Conservation (phyloP, 495 filamentous ascomycete species). For the Penicillium nucicola region DNA sequence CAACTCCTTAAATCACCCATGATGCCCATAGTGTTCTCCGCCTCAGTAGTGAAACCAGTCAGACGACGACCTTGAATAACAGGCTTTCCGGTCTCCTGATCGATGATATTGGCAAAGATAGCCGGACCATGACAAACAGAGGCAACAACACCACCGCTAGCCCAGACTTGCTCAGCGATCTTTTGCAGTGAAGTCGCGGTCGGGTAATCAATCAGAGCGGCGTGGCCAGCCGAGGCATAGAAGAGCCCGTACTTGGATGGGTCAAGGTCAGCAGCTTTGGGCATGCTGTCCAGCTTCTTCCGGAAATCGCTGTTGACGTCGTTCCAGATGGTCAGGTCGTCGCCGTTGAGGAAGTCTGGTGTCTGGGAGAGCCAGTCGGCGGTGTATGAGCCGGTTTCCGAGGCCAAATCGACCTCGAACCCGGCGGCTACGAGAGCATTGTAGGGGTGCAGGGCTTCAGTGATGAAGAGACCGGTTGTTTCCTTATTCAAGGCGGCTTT, state of each 20-base stretch:
- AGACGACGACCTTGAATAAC: constrained; percentile 39
- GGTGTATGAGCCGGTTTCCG: constrained; percentile 42
- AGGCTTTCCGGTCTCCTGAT: constrained; percentile 34
- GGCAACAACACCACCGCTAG: constrained; percentile 38
- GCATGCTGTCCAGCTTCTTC: constrained; percentile 36
- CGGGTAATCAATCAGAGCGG: constrained; percentile 45
- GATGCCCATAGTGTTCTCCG: constrained; percentile 36
- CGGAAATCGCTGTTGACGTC: constrained; percentile 39
- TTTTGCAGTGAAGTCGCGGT: constrained; percentile 34
- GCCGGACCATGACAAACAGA: constrained; percentile 41
- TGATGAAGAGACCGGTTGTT: constrained; percentile 39
- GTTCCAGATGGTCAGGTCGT: constrained; percentile 35
- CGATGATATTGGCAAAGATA: constrained; percentile 39
- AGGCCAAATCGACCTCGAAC: constrained; percentile 47
- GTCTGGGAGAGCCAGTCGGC: constrained; percentile 43
- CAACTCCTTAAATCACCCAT: constrained; percentile 31
- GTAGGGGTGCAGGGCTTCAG: constrained; percentile 49
- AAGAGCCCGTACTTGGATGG: constrained; percentile 36
- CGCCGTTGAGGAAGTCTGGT: constrained; percentile 38
- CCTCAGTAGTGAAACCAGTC: constrained; percentile 45
- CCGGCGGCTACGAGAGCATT: constrained; percentile 40
- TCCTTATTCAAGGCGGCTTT: constrained; percentile 40
- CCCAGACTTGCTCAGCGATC: constrained; percentile 37
- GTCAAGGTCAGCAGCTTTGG: constrained; percentile 31
- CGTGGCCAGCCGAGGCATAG: constrained; percentile 45